Percentiles rank a stretch among this genome's conserved stretches.
phyloP scores from a whole-genome alignment of 2,329 filamentous ascomycete species.

The Pseudogymnoascus sp. region DNA sequence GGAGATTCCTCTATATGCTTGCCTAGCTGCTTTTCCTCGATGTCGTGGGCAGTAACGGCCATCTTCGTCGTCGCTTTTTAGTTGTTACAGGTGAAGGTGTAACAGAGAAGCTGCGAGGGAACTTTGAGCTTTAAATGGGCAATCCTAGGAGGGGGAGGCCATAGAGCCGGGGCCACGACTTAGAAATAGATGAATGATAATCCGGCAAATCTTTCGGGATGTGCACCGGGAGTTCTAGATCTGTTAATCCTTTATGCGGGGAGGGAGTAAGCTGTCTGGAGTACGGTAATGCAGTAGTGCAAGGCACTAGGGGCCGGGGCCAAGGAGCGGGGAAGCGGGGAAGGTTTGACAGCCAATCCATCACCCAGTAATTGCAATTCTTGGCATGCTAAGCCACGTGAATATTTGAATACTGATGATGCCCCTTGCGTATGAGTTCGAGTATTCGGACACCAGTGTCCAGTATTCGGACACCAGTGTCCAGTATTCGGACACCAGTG shows the following conservation, averaged over 20 bases:
- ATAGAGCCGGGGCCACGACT: background rate
- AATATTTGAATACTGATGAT: too few relatives aligned
- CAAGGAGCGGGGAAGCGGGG: background rate
- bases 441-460: too few relatives aligned
- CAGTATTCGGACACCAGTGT: too few relatives aligned
- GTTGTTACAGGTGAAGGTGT: background rate
- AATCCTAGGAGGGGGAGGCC: background rate
- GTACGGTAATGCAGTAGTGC: background rate
- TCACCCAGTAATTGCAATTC: too few relatives aligned
- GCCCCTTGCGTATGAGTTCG: background rate
- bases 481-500: too few relatives aligned
- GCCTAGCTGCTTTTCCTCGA: slow-evolving; percentile 11
- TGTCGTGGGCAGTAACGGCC: background rate
- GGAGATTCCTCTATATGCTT: background rate
- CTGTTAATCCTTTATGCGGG: background rate
- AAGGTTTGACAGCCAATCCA: background rate
- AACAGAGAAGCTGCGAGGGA: background rate
- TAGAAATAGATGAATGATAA: background rate
- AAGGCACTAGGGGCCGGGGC: background rate
- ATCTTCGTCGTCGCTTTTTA: background rate
- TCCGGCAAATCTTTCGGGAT: background rate
- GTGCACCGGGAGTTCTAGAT: background rate
- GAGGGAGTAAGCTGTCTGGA: background rate
- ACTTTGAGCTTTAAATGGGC: background rate
- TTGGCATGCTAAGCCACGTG: background rate